Base-by-base conservation (phyloP, 2,329 filamentous ascomycete species). In the Oidium heveae region DNA sequence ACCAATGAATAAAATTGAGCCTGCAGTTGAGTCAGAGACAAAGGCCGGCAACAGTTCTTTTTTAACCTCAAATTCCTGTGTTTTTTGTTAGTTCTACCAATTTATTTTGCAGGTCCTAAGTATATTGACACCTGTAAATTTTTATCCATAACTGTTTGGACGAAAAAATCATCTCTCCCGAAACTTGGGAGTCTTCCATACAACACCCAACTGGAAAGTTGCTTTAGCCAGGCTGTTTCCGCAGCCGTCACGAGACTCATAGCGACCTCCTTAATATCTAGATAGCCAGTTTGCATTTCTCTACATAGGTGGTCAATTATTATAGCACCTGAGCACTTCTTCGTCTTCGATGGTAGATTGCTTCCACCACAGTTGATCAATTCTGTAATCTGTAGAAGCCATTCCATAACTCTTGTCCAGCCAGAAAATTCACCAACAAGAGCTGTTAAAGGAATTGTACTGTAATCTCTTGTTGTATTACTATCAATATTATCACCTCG, bases 191-290 rank as follows among this genome's bases (percentile, higher is more conserved):
- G 68, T 53, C 83, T 79, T 5, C 91, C 91, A 65, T 94, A 93
- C 15, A 96, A 68, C 9, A 96, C 74, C 89, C 89, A 98, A 28
- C 84, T 84, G 4, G 86, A 84, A 12, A 93, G 74, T 64, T 94
- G 87, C 66, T 86, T 84, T 63, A 96, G 70, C 91, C 91, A 98
- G 9, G 88, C 84, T 33, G 77, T 83, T 68, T 98, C 89, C 0
- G 87, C 88, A 22, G 86, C 72, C 15, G 72, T 75, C n/a, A 86
- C 75, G 37, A 96, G 70, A 56, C 81, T 77, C 58, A 79, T 69
- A 0, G 86, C 82, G 41, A 84, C 80, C 56, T 79, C 76, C 64
- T 89, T 86, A 55, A 98, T 79, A 63, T 95, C 87, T 8, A 77
- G 72, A 66, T 93, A 96, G 15, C 91, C 91, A 7, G 89, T 96